phyloP scores from a whole-genome alignment of 257 asterid species.

The Henckelia pumila region DNA sequence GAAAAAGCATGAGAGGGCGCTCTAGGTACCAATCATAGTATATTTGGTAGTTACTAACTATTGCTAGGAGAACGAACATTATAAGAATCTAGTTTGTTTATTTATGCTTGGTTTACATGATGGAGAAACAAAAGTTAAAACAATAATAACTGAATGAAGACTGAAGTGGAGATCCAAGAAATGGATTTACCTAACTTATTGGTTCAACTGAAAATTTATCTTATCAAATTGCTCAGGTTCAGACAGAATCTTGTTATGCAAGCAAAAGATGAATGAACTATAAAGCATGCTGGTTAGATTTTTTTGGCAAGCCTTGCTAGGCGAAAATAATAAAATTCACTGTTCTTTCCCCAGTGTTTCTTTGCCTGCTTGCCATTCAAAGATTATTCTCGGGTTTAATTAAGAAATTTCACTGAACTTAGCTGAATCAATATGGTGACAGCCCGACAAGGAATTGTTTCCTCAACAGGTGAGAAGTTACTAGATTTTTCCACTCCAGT shows the following conservation, averaged over 20 bases:
- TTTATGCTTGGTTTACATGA: conserved; percentile 4
- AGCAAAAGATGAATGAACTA: neutral
- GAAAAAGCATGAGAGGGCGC: conserved; percentile 55
- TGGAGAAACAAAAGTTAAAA: conserved; percentile 6
- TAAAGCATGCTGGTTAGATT: neutral
- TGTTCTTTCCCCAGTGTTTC: neutral
- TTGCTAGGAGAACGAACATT: neutral
- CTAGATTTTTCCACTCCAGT: too few relatives aligned
- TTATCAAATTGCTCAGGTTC: neutral
- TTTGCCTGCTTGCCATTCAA: neutral
- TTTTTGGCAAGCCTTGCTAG: neutral
- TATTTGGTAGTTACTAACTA: conserved; percentile 1
- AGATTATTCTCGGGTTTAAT: neutral
- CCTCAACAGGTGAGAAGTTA: neutral
- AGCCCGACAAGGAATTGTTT: conserved; percentile 9
- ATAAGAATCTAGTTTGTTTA: conserved; percentile 5
- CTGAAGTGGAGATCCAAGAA: neutral
- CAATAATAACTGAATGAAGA: neutral
- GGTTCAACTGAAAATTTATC: neutral
- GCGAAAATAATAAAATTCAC: neutral
- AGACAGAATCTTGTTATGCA: neutral
- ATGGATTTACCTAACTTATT: neutral
- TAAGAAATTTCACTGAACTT: conserved; percentile 2
- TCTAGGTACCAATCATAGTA: conserved; percentile 44
- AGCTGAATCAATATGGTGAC: neutral